Evolutionary conservation across 768 basidiomycete genomes (phyloP).

Genomic region (Cubamyces lactineus): DNA sequence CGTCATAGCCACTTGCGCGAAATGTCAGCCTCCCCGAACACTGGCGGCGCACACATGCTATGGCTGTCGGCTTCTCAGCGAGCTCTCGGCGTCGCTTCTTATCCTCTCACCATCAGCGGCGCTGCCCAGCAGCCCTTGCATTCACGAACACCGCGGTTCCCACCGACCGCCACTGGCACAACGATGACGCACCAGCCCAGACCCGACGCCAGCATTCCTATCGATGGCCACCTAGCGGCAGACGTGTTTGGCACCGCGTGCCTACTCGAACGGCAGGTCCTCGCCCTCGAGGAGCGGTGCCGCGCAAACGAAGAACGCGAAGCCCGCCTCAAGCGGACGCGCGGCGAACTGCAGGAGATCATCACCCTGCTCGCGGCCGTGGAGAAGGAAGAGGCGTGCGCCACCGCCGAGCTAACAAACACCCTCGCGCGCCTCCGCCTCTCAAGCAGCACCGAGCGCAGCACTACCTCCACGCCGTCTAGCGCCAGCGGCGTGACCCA

Average conservation of each 20-base stretch:
- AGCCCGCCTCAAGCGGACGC: slow-evolving; percentile 13
- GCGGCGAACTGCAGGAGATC: slow-evolving; percentile 16
- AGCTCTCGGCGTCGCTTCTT: not conserved
- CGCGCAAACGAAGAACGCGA: not conserved
- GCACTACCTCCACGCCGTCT: not conserved
- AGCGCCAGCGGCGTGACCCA: not conserved
- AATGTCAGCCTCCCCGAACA: slow-evolving; percentile 10
- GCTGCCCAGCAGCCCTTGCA: not conserved
- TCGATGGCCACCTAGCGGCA: not conserved
- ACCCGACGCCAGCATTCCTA: not conserved
- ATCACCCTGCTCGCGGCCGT: slow-evolving; percentile 20
- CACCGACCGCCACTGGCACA: not conserved
- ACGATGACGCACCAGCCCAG: not conserved
- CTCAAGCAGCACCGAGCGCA: not conserved
- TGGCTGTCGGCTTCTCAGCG: not conserved
- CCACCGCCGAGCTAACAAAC: slow-evolving; percentile 17
- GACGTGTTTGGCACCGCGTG: slow-evolving; percentile 19
- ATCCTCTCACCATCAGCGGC: not conserved
- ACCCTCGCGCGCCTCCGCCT: slow-evolving; percentile 6
- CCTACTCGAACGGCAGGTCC: slow-evolving; percentile 12
- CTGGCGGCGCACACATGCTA: not conserved
- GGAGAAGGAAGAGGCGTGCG: slow-evolving; percentile 21
- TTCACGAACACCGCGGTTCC: not conserved
- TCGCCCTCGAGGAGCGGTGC: slow-evolving; percentile 20
- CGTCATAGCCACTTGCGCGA: not conserved